Base-by-base conservation (phyloP, 2,329 filamentous ascomycete species). In the Alternaria panax region DNA sequence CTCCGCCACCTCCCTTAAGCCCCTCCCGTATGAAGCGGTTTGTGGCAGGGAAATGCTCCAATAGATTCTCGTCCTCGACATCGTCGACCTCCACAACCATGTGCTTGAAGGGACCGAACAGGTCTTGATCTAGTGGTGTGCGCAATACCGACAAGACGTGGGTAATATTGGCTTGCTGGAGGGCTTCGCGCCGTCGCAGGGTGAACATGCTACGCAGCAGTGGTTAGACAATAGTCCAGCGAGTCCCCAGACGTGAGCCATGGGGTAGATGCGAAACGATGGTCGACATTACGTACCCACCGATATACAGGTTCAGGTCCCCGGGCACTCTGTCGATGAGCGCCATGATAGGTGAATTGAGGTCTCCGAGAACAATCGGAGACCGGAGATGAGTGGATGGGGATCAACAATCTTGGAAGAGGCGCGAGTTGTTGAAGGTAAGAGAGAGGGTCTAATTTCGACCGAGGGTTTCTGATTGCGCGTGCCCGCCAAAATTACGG, bases 81-180 rank as follows among this genome's bases (percentile, higher is more conserved):
- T 99, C 95, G 77, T 98, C 92, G 42, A 97, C 88, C 66, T 96
- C 90, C 65, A 98, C 90, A 61, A 88, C 85, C 68, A 92, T 84
- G 76, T 96, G 92, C 64, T 88, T 81, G 75, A 88, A 92, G 41
- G 84, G 82, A 64, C 86, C 83, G 72, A 87, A 88, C 40, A 84
- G 82, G 60, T 81, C 80, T 67, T 84, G 79, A 68, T 86, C 81
- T 48, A 86, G 78, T 42, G 86, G 84, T 67, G 90, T 84, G 46
- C 87, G 86, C 60, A 94, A 79, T 40, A 95, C 91, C 5, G 93
- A 96, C n/a, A 98, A 83, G 28, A 98, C 86, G 79, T 97, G 93
- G 3, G 93, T 96, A 76, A 99, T 92, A 66, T 89, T 88, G 66
- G 88, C 87, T 64, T 90, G 86, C 65, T 86, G 81, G 48, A 98